Base-by-base conservation (phyloP, 2,329 filamentous ascomycete species). In the Alternaria triticina region DNA sequence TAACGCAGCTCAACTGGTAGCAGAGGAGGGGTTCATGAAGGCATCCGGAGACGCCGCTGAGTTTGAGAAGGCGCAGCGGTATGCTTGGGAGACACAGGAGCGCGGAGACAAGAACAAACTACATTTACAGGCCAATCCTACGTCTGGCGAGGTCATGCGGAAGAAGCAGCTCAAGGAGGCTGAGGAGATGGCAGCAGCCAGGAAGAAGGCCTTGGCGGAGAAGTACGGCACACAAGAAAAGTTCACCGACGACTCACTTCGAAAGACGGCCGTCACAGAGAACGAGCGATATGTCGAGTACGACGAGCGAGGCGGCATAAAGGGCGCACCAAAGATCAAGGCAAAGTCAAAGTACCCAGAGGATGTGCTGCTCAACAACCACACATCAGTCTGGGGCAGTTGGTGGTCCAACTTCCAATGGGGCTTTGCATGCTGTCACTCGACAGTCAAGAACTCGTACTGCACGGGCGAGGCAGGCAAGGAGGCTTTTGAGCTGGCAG, bases 341-440 rank as follows among this genome's bases (percentile, higher is more conserved):
- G 91, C 90, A 54, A 95, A 92, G 79, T 97, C 93, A 44, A 98
- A 97, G 78, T 99, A 99, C 75, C 82, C 90, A 5, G 96, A 99
- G 76, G 93, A 99, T 74, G 86, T 97, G 1, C 83, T 91, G 57
- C 87, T 91, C 78, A 95, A 97, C 83, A 99, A 99, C 75, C 96
- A 99, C 81, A 93, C 89, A 4, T 90, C 91, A 0, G 90, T 97
- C 4, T 99, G 94, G 92, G 96, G 96, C 52, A 97, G 94, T 74
- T 99, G 96, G 96, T 99, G 96, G 96, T 88, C 89, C 57, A 90
- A 93, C 75, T 98, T 97, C 82, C 88, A 91, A 80, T 99, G 96
- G 96, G 96, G 96, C 1, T 99, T 97, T 80, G 88, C 92, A 22
- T 99, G 96, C 80, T 99, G 96, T 83, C 94, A 96, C 78, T 97